Base-by-base conservation (phyloP, 495 filamentous ascomycete species). In the Neurospora sp. region DNA sequence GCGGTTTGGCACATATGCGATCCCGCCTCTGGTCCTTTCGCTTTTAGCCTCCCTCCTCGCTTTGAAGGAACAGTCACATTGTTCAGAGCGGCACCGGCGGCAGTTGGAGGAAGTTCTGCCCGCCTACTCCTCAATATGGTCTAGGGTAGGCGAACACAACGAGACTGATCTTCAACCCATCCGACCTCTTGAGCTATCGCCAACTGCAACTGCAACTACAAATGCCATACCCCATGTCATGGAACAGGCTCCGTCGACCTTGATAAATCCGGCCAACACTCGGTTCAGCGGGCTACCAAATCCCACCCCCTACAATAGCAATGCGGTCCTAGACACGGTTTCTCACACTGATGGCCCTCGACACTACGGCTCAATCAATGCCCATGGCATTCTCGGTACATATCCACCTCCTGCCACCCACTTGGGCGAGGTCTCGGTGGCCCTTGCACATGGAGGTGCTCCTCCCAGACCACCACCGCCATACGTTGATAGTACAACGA, bases 21-120 rank as follows among this genome's bases (percentile, higher is more conserved):
- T 77, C 5, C 76, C 79, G 2, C 71, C 79, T 4, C 70, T 80
- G 20, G 40, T 79, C 31, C 31, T 69, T 9, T 35, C 72, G 1
- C 75, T 74, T 39, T 40, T 80, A 14, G 48, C 54, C 54, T 74
- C 75, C 9, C 40, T 79, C 5, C 39, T 72, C 10, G 75, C 59
- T 27, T 42, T 73, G 23, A 71, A 75, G 31, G 37, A 70, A 23
- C 42, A 27, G 14, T 40, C 39, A 20, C 27, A 39, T 16, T 71
- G 31, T 31, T 39, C 54, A 39, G 44, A 70, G 18, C 73, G 54
- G 62, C 27, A 71, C 20, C 72, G 40, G 11, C 46, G 41, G 14
- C 35, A 39, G 9, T 14, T 78, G 31, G 35, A 31, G 9, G 27
- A 62, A 14, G 41, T 77, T 7, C 12, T 75, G 2, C 46, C 71